phyloP scores from a whole-genome alignment of 257 asterid genomes.

The Capsicum chinense region DNA sequence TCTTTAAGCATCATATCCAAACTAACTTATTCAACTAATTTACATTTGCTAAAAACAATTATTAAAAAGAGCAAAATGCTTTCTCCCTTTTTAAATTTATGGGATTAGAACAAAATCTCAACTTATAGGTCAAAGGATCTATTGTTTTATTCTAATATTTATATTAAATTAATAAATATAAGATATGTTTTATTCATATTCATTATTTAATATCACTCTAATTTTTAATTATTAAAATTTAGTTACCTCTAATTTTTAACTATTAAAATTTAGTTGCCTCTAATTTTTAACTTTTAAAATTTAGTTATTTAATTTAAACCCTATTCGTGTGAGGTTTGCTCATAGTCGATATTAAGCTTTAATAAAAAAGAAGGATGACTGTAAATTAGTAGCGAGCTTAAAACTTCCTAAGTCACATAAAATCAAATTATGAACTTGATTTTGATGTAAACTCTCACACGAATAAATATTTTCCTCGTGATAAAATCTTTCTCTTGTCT shows the following conservation, averaged over 20 bases:
- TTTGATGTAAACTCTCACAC: too few relatives aligned
- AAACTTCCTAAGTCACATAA: neutral
- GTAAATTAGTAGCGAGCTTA: too few relatives aligned
- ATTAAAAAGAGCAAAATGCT: too few relatives aligned
- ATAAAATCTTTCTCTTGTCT: too few relatives aligned
- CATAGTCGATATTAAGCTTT: neutral
- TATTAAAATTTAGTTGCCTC: neutral
- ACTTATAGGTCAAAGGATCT: too few relatives aligned
- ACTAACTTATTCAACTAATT: neutral
- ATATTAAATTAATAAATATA: neutral
- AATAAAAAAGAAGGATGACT: too few relatives aligned
- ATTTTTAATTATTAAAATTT: neutral
- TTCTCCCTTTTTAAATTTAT: too few relatives aligned
- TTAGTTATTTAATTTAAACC: neutral
- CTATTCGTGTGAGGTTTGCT: neutral
- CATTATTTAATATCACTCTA: neutral
- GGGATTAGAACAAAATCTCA: too few relatives aligned
- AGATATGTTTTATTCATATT: neutral
- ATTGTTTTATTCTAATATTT: neutral
- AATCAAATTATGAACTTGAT: neutral
- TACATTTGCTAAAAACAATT: neutral
- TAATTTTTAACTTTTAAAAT: neutral
- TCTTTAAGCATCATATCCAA: constrained; percentile 17
- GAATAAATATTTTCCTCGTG: too few relatives aligned
- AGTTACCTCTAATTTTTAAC: neutral